Evolutionary conservation across 495 filamentous ascomycete genomes (phyloP).

Genomic region (Penicillium simplicissimum): DNA sequence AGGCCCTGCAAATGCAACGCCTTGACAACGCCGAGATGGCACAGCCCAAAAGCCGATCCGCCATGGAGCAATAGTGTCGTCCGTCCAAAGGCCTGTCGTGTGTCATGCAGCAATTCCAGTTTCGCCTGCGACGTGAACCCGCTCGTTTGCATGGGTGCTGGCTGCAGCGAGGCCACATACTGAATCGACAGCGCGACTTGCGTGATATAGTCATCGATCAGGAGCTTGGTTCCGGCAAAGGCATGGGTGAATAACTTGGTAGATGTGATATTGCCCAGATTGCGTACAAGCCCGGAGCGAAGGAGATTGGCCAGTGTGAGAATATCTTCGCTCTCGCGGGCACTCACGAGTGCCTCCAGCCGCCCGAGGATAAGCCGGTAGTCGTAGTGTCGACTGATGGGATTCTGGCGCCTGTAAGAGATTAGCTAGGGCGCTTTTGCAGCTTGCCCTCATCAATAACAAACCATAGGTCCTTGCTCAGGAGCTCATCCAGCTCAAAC

Average conservation of each 20-base stretch:
- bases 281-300: conserved; percentile 84
- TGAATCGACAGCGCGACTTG: conserved; percentile 78
- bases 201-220: conserved; percentile 90
- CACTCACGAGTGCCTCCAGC: conserved; percentile 66
- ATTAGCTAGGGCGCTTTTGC: conserved; percentile 3
- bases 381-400: conserved; percentile 81
- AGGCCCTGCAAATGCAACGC: conserved; percentile 82
- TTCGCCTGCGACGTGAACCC: conserved; percentile 80
- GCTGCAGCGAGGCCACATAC: conserved; percentile 73
- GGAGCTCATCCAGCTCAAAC: conserved; percentile 72
- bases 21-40: conserved; percentile 88
- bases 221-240: conserved; percentile 84
- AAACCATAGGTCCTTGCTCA: conserved; percentile 82
- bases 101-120: conserved; percentile 85
- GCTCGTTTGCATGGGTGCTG: conserved; percentile 51
- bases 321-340: conserved; percentile 76
- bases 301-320: conserved; percentile 74
- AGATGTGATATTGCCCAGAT: conserved; percentile 85
- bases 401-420: conserved; percentile 68
- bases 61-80: conserved; percentile 87
- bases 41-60: conserved; percentile 88
- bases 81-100: conserved; percentile 84
- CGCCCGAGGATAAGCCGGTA: conserved; percentile 83
- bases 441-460: not conserved
- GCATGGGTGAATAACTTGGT: conserved; percentile 82